These are phyloP conservation scores for Mrakia gelida DNA, from an alignment of 768 basidiomycete species.

Conservation along the genomic window DNA sequence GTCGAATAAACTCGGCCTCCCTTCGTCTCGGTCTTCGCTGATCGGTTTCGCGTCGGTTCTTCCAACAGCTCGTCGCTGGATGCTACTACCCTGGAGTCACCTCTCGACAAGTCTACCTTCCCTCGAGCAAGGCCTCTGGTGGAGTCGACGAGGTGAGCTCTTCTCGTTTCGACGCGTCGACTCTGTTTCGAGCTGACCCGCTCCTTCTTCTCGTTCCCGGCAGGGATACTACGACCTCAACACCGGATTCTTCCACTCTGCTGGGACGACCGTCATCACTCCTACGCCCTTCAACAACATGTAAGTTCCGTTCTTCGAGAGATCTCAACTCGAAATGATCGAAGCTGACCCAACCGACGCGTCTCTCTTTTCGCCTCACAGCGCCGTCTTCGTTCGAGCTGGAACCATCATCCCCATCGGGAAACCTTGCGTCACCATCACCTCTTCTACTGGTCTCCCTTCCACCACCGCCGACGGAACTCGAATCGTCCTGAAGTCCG, in stretches of 20 bases:
- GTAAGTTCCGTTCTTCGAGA: neutral
- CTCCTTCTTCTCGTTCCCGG: neutral
- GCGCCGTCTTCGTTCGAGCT: conserved; percentile 42
- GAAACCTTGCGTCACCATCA: conserved; percentile 41
- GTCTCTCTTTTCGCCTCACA: neutral
- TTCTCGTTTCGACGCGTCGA: neutral
- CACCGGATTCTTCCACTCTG: conserved; percentile 34
- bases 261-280: conserved; percentile 37
- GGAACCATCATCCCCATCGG: conserved; percentile 43
- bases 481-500: conserved; percentile 36
- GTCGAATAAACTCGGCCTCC: no score
- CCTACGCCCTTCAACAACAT: conserved; percentile 41
- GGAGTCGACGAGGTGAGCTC: conserved; percentile 2
- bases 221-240: conserved; percentile 39
- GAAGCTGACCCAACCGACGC: neutral
- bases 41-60: no score
- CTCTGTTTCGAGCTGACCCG: no score
- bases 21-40: no score
- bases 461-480: conserved; percentile 41
- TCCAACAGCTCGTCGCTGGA: conserved; percentile 37
- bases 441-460: conserved; percentile 36
- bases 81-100: conserved; percentile 39
- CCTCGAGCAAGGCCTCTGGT: conserved; percentile 34
- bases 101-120: conserved; percentile 42
- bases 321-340: neutral